Evolutionary conservation across 768 basidiomycete genomes (phyloP).

Genomic region (Royoungia palumana): DNA sequence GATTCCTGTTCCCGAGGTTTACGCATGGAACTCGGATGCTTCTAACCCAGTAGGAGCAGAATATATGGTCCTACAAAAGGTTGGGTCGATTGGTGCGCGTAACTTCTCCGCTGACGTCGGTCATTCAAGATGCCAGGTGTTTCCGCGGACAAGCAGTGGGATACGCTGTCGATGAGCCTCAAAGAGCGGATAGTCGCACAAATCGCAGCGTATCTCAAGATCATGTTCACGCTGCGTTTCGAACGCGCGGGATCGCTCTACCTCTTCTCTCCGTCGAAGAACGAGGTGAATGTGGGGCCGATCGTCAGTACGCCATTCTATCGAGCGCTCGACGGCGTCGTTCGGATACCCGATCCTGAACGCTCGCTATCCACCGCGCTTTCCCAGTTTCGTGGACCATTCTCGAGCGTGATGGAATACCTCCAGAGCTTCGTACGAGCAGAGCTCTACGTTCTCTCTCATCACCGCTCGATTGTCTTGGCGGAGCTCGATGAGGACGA

Average conservation of each 20-base stretch:
- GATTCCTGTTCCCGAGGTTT: conserved; percentile 1
- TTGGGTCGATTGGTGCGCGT: background rate
- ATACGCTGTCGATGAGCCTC: background rate
- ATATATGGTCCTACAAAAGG: background rate
- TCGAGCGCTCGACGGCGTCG: background rate
- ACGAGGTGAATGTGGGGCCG: background rate
- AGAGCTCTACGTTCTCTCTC: background rate
- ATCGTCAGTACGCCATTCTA: conserved; percentile 3
- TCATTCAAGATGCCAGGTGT: background rate
- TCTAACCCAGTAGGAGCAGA: conserved; percentile 1
- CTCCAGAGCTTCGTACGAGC: background rate
- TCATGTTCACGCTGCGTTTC: background rate
- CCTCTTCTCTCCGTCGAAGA: background rate
- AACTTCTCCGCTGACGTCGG: background rate
- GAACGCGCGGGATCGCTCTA: background rate
- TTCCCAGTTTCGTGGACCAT: background rate
- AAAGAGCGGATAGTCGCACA: background rate
- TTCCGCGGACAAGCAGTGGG: background rate
- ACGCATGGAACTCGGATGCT: background rate
- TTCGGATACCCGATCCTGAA: background rate
- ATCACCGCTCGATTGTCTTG: background rate
- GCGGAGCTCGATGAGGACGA: background rate
- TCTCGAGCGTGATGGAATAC: background rate
- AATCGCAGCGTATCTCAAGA: background rate
- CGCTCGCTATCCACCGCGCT: background rate